phyloP scores from a whole-genome alignment of 1,139 yeast genomes.

The Saccharomycopsis hybrid region DNA sequence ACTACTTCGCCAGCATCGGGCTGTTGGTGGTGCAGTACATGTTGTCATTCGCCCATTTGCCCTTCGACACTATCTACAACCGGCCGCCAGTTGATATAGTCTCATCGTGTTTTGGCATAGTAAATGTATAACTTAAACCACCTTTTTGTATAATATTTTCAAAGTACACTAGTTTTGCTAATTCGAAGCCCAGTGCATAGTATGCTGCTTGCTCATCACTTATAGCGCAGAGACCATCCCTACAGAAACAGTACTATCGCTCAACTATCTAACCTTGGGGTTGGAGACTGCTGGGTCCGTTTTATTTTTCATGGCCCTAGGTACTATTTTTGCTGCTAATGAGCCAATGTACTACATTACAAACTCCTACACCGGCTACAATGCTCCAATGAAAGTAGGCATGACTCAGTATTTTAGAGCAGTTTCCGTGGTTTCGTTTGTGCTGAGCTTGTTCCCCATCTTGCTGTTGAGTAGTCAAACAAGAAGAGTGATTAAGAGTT shows the following conservation, averaged over 20 bases:
- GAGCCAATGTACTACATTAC: conserved; percentile 4
- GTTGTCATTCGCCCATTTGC: conserved; percentile 12
- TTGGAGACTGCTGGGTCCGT: background rate
- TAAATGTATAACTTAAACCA: background rate
- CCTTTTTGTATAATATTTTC: background rate
- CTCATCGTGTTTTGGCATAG: conserved; percentile 5
- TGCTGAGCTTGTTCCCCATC: background rate
- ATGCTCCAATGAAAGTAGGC: background rate
- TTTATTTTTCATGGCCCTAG: background rate
- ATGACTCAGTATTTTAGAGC: conserved; percentile 3
- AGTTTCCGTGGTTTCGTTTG: conserved; percentile 1
- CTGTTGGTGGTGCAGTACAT: conserved; percentile 7
- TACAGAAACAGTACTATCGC: background rate
- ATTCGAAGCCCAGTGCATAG: conserved; percentile 2
- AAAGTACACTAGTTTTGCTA: background rate
- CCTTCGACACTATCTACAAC: conserved; percentile 7
- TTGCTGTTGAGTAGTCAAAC: background rate
- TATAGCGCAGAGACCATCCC: background rate
- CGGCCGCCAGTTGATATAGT: conserved; percentile 9
- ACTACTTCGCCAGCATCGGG: conserved; percentile 3
- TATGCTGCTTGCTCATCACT: background rate
- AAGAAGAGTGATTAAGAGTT: background rate
- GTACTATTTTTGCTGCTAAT: background rate
- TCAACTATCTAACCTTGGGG: background rate
- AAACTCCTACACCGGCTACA: background rate